A percentile compares a stretch with the other conserved stretches of the same genome.
These are phyloP conservation scores for Sindora glabra DNA, from an alignment of 306 rosid species.

Conservation along the genomic window DNA sequence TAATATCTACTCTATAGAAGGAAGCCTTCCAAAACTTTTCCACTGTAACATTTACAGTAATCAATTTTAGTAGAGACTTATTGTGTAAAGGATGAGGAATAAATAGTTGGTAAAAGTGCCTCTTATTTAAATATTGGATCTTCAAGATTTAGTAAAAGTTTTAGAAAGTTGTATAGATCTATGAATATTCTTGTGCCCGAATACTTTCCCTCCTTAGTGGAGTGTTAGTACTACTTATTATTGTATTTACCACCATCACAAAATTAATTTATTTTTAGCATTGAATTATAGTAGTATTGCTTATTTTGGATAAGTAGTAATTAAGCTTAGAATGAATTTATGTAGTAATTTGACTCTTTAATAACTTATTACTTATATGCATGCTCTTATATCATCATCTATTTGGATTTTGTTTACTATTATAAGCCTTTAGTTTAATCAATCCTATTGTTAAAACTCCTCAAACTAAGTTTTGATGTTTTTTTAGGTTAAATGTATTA, in stretches of 20 bases:
- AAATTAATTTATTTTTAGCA: neutral
- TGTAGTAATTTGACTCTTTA: neutral
- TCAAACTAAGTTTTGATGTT: neutral
- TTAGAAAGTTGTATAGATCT: too few species aligned
- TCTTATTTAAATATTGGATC: too few species aligned
- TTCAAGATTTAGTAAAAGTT: too few species aligned
- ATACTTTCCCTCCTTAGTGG: too few species aligned
- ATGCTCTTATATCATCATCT: neutral
- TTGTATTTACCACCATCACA: too few species aligned
- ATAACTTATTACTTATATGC: neutral
- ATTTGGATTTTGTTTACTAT: neutral
- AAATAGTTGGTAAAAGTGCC: too few species aligned
- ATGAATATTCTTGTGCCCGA: too few species aligned
- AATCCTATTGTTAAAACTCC: neutral
- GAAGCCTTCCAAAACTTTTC: too few species aligned
- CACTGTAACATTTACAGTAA: too few species aligned
- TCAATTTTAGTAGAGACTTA: too few species aligned
- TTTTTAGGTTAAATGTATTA: slow-evolving; percentile 4
- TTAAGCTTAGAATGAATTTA: neutral
- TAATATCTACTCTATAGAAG: too few species aligned
- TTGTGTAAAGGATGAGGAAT: too few species aligned
- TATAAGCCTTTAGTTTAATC: slow-evolving; percentile 6
- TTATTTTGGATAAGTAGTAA: neutral
- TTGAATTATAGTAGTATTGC: neutral
- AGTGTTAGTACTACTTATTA: neutral